Evolutionary conservation across 768 basidiomycete species (phyloP).

Genomic region (Suillus paluster): DNA sequence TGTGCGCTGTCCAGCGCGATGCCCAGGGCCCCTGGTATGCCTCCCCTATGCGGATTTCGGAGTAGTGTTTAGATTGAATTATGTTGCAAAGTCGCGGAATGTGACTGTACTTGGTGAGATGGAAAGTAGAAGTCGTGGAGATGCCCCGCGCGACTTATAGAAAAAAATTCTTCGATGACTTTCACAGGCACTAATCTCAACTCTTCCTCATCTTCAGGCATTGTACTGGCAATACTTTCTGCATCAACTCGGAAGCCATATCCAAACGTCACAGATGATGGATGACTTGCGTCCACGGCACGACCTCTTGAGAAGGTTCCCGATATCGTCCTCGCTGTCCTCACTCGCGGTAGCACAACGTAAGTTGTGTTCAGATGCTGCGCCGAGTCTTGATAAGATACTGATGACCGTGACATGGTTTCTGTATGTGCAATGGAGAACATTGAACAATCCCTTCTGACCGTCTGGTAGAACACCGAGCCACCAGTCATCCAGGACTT

Average conservation of each 20-base stretch:
- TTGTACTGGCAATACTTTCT: conserved; percentile 48
- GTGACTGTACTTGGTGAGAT: conserved; percentile 72
- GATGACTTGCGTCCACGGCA: conserved; percentile 16
- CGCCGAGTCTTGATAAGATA: conserved; percentile 28
- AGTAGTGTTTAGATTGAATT: conserved; percentile 3
- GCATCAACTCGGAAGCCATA: conserved; percentile 36
- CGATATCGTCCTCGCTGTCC: conserved; percentile 27
- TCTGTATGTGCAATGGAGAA: conserved; percentile 85
- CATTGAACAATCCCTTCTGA: conserved; percentile 75
- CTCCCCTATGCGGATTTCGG: conserved; percentile 61
- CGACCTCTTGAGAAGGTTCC: conserved; percentile 13
- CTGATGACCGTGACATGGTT: conserved; percentile 19
- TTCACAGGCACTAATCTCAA: conserved; percentile 34
- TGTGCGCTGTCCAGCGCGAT: conserved; percentile 78
- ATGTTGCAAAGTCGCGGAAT: background rate
- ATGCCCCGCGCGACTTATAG: conserved; percentile 21
- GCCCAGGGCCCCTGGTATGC: conserved; percentile 73
- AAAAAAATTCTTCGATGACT: conserved; percentile 28
- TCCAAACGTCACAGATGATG: conserved; percentile 19
- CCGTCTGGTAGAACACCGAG: conserved; percentile 73
- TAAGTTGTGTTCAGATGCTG: conserved; percentile 28
- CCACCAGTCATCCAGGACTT: conserved; percentile 92
- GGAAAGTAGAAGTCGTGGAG: no score
- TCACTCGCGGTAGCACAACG: conserved; percentile 15
- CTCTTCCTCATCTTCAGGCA: conserved; percentile 50